Evolutionary conservation across 2,329 filamentous ascomycete genomes (phyloP), one percentile per base, ranked within the genome.

Genomic region (Samsoniella hepiali): DNA sequence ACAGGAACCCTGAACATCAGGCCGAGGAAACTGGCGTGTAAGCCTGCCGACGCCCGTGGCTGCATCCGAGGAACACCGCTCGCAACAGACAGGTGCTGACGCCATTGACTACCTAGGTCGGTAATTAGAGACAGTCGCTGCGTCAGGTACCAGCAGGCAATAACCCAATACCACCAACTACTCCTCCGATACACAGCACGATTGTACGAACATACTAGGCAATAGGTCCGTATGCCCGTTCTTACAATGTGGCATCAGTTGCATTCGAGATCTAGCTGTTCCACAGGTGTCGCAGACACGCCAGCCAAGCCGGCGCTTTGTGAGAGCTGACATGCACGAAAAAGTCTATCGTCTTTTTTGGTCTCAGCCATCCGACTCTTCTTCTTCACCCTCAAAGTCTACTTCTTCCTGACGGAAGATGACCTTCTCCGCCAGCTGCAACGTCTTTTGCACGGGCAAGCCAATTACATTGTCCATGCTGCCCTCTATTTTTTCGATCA

Each of bases 401-500:
- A 86, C 85, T 71, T 88, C 85, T 60, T 88, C 84, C 70, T 92
- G 91, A 67, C 85, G 87, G 69, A 89, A 87, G 67, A 97, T 81
- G n/a, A 93, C 90, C 80, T 88, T 91, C 79, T 98, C 94, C 65
- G 96, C 95, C 70, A 97, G 75, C 72, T 87, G 86, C 74, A 99
- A 73, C 13, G 88, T 91, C 68, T 85, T 84, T 69, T 92, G 84
- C 67, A 98, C 82, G 8, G 95, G 95, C 75, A 99, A 75, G 0
- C 95, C 95, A 34, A 99, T 88, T 1, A 98, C 95, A 75, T 98
- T 98, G 79, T 99, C 95, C 71, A 92, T 91, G 62, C 87, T 88
- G 11, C 95, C 95, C 67, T 97, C 91, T 67, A 99, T 90, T 75
- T 84, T 89, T 74, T 97, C 93, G 13, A 99, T 88, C 63, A 99